Evolutionary conservation across 208 protist species (phyloP).

Genomic region (Trypanosoma cruzi): DNA sequence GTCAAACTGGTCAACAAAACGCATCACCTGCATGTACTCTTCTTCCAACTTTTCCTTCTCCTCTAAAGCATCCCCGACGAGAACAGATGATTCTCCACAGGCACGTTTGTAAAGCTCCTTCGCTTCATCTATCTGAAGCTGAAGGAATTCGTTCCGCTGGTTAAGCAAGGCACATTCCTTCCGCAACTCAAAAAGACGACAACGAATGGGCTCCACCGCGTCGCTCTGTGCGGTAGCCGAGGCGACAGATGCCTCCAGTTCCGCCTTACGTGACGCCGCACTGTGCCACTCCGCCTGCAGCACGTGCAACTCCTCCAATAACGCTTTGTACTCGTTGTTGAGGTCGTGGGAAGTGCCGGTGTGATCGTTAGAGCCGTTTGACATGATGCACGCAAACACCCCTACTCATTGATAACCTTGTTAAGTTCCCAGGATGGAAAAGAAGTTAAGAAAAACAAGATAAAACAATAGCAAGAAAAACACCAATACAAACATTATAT

Average conservation of each 20-base stretch:
- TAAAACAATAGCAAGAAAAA: not conserved
- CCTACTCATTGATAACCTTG: not conserved
- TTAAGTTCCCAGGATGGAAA: too few species aligned
- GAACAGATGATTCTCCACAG: not conserved
- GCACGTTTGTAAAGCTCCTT: slow-evolving; percentile 12
- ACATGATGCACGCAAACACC: not conserved
- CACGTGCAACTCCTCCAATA: slow-evolving; percentile 5
- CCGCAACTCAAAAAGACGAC: slow-evolving; percentile 10
- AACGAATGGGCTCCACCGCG: slow-evolving; percentile 4
- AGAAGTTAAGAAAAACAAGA: slow-evolving; percentile 1
- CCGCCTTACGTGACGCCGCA: slow-evolving; percentile 1
- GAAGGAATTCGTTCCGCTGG: slow-evolving; percentile 13
- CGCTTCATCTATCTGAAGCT: not conserved
- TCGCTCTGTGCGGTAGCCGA: slow-evolving; percentile 1
- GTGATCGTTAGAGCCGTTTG: not conserved
- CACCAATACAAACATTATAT: too few species aligned
- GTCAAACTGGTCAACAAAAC: slow-evolving; percentile 12
- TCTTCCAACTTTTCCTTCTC: slow-evolving; percentile 14
- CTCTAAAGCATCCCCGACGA: not conserved
- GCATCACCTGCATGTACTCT: slow-evolving; percentile 10
- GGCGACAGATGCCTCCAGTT: slow-evolving; percentile 1
- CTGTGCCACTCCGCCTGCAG: slow-evolving; percentile 16
- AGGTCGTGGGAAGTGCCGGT: not conserved
- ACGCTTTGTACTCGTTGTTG: not conserved
- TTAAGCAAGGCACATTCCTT: not conserved